These are phyloP conservation scores for Achaetomium macrosporum DNA, from an alignment of 2,329 filamentous ascomycete genomes.

Conservation along the genomic window DNA sequence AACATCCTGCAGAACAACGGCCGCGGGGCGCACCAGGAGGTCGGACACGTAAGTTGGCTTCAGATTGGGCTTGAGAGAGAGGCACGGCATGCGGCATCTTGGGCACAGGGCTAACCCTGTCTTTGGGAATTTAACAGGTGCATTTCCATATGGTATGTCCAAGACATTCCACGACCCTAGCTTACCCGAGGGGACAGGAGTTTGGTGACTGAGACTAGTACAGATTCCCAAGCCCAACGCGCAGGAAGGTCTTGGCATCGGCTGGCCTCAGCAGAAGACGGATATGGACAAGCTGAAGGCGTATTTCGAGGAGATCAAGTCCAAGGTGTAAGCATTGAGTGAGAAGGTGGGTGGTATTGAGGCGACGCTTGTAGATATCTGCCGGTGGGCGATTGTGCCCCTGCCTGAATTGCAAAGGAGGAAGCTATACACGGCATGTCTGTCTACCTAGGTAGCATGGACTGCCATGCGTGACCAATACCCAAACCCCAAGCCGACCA, in stretches of 20 bases:
- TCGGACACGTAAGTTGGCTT: slow-evolving; percentile 64
- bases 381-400: too few species aligned
- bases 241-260: slow-evolving; percentile 69
- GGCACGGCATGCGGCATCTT: not conserved
- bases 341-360: not conserved
- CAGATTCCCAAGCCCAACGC: slow-evolving; percentile 92
- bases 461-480: too few species aligned
- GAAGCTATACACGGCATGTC: too few species aligned
- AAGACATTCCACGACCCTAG: not conserved
- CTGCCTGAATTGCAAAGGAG: too few species aligned
- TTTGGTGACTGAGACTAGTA: not conserved
- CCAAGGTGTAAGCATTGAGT: slow-evolving; percentile 61
- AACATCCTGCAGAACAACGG: slow-evolving; percentile 98
- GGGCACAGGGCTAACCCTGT: not conserved
- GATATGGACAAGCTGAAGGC: slow-evolving; percentile 82
- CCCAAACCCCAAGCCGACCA: not conserved
- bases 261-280: slow-evolving; percentile 68
- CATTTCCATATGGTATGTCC: slow-evolving; percentile 82
- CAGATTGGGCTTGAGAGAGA: not conserved
- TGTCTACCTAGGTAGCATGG: too few species aligned
- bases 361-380: too few species aligned
- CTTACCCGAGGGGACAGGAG: not conserved
- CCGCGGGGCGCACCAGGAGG: slow-evolving; percentile 80
- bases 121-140: slow-evolving; percentile 46
- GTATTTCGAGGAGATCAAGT: slow-evolving; percentile 75